Evolutionary conservation across 148 eudicot species (phyloP), one percentile per base, ranked within the genome.

Genomic region (Linanthus parryae): DNA sequence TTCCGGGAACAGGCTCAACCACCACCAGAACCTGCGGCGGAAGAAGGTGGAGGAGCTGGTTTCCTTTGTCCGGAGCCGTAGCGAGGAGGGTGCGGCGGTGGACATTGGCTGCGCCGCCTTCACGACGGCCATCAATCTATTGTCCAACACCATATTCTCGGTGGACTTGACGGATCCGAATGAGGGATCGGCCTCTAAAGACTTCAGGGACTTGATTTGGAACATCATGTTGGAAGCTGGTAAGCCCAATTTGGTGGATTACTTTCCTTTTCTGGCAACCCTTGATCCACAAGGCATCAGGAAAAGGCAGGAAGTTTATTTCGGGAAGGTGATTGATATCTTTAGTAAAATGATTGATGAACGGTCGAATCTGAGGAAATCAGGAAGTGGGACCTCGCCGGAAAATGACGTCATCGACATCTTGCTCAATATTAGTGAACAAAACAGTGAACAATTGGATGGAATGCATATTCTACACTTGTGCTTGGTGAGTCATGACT

Each of bases 371-470:
- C 16, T 31, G 25, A 65, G 57, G 28, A 34, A 29, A 20, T 21
- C 38, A 29, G 3, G 44, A 7, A 62, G 36, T 17, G 12, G 15
- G 5, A 7, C 5, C 0, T 49, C n/a, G 7, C 23, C 11, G 7
- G 38, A 40, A n/a, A 35, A 52, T n/a, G 70, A 66, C 29, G 64
- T 66, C 10, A 21, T 66, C 11, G 70, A 66, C 38, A 51, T 52
- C 12, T 25, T 58, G 26, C 46, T 66, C 0, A 51, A 44, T 53
- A 51, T 52, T 1, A 44, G 20, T 0, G 64, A 60, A 15, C 21
- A 50, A 26, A 57, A 29, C n/a, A 9, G 27, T 3, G 52, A 52
- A 17, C 52, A 53, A 37, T 42, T 62, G 18, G 59, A 53, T 14
- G 8, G 59, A 22, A 62, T 11, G 4, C 66, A 53, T 12, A 62